These are phyloP conservation scores for Pseudocercospora vitis DNA, from an alignment of 2,329 filamentous ascomycete species.

Conservation along the genomic window DNA sequence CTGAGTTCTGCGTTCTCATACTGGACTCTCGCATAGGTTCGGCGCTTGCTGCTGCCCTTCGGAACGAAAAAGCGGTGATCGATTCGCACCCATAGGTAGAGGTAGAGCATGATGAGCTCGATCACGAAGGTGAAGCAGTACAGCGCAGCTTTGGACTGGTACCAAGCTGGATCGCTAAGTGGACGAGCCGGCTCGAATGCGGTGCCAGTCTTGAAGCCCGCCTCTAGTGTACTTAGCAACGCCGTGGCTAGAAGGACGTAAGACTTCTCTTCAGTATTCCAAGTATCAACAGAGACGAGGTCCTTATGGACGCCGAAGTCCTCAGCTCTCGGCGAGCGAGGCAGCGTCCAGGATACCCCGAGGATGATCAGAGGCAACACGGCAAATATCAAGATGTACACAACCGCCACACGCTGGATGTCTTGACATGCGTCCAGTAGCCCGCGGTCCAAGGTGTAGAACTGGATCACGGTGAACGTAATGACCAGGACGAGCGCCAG, in stretches of 20 bases:
- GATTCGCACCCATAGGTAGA: slow-evolving; percentile 29
- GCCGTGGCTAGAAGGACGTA: slow-evolving; percentile 25
- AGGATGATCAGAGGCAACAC: slow-evolving; percentile 29
- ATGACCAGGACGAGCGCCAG: slow-evolving; percentile 31
- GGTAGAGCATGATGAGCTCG: slow-evolving; percentile 35
- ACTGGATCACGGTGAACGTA: slow-evolving; percentile 31
- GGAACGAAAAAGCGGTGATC: slow-evolving; percentile 35
- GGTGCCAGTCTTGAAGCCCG: slow-evolving; percentile 33
- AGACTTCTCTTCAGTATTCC: slow-evolving; percentile 22
- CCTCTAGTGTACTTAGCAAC: slow-evolving; percentile 25
- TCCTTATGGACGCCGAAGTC: slow-evolving; percentile 25
- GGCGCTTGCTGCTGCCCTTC: slow-evolving; percentile 31
- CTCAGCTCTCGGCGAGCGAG: slow-evolving; percentile 16
- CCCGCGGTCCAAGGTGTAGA: slow-evolving; percentile 31
- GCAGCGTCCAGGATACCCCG: slow-evolving; percentile 19
- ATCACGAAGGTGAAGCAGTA: slow-evolving; percentile 34
- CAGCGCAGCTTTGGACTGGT: slow-evolving; percentile 32
- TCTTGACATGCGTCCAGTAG: slow-evolving; percentile 21
- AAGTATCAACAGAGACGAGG: background rate
- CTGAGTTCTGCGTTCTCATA: background rate
- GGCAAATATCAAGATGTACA: slow-evolving; percentile 30
- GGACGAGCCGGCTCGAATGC: slow-evolving; percentile 31
- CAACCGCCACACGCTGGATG: slow-evolving; percentile 27
- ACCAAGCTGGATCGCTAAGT: slow-evolving; percentile 33
- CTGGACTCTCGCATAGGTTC: background rate